These are phyloP conservation scores for Rhynchosporium secalis DNA, from an alignment of 2,329 filamentous ascomycete species.

Conservation along the genomic window DNA sequence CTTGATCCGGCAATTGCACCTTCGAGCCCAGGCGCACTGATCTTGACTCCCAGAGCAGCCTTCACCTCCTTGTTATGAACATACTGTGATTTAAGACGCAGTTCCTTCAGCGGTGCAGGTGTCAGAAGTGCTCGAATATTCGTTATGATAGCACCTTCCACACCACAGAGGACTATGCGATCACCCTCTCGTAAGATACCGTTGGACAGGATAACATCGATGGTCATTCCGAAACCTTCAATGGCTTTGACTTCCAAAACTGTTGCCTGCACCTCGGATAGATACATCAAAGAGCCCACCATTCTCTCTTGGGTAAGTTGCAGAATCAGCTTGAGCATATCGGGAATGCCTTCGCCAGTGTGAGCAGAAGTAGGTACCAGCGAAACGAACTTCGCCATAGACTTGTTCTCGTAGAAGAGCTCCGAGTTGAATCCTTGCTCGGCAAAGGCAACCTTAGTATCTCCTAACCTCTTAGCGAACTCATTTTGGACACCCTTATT, in stretches of 20 bases:
- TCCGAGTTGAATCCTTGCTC: slow-evolving; percentile 99
- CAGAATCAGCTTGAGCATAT: slow-evolving; percentile 95
- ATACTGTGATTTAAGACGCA: slow-evolving; percentile 93
- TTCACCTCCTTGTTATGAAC: slow-evolving; percentile 99
- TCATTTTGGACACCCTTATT: slow-evolving; percentile 92
- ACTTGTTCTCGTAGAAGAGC: slow-evolving; percentile 97
- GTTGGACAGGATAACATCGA: slow-evolving; percentile 95
- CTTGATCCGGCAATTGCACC: slow-evolving; percentile 95
- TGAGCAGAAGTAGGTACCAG: slow-evolving; percentile 95
- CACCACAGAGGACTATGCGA: slow-evolving; percentile 90
- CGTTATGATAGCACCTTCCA: slow-evolving; percentile 93
- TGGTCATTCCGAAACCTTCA: slow-evolving; percentile 97
- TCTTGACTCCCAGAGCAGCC: slow-evolving; percentile 97
- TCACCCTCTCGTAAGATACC: slow-evolving; percentile 94
- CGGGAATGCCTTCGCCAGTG: slow-evolving; percentile 98
- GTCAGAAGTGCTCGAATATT: slow-evolving; percentile 94
- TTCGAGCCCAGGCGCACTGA: slow-evolving; percentile 92
- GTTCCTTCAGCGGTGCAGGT: slow-evolving; percentile 86
- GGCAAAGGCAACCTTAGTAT: slow-evolving; percentile 90
- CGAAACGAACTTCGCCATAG: slow-evolving; percentile 92
- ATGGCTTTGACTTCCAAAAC: slow-evolving; percentile 99
- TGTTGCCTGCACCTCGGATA: slow-evolving; percentile 95
- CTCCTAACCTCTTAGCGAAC: slow-evolving; percentile 84
- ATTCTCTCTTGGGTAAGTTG: slow-evolving; percentile 95
- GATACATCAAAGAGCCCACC: slow-evolving; percentile 96